phyloP scores from a whole-genome alignment of 139 green algal genomes.

The Haematococcus sp. region DNA sequence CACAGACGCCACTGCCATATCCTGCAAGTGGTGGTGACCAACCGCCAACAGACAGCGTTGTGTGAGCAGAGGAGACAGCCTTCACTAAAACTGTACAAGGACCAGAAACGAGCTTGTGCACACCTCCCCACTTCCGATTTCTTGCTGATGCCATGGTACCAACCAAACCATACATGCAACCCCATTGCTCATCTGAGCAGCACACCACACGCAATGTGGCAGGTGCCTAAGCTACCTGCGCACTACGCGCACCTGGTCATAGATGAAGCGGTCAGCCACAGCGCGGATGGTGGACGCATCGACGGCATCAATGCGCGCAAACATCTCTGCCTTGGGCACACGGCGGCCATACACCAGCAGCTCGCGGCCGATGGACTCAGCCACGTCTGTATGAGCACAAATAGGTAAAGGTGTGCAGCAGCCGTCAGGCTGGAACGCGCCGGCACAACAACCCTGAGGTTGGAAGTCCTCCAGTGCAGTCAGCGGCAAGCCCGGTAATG shows the following conservation, averaged over 20 bases:
- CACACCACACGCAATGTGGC: background rate
- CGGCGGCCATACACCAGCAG: slow-evolving; percentile 93
- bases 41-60: too few species aligned
- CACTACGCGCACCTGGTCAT: slow-evolving; percentile 63
- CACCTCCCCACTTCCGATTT: too few species aligned
- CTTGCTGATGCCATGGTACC: background rate
- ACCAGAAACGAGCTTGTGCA: too few species aligned
- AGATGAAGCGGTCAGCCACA: slow-evolving; percentile 88
- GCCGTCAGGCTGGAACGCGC: too few species aligned
- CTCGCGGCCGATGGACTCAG: slow-evolving; percentile 94
- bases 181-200: background rate
- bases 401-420: too few species aligned
- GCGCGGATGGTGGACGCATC: slow-evolving; percentile 77
- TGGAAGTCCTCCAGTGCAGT: too few species aligned
- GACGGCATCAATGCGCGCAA: slow-evolving; percentile 96
- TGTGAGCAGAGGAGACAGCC: too few species aligned
- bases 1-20: slow-evolving; percentile 86
- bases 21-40: too few species aligned
- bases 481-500: too few species aligned
- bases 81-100: background rate
- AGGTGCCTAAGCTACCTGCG: background rate
- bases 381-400: slow-evolving; percentile 52
- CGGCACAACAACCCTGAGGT: too few species aligned
- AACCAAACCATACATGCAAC: background rate
- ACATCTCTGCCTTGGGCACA: slow-evolving; percentile 93